phyloP scores from a whole-genome alignment of 192 early-diverging fungal species.

The Coemansia sp. region DNA sequence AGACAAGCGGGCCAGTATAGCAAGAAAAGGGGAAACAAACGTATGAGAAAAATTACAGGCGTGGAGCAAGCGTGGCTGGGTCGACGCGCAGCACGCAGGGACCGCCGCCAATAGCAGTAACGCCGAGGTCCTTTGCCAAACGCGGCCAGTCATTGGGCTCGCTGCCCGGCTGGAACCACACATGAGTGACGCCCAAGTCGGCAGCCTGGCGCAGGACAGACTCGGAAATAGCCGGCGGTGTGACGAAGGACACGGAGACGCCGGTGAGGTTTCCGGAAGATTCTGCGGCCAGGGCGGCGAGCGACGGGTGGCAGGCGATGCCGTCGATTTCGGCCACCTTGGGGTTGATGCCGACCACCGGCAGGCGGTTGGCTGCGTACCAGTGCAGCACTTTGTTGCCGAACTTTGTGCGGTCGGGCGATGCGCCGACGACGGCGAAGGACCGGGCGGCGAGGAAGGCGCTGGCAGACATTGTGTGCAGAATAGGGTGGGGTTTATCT shows the following conservation, averaged over 20 bases:
- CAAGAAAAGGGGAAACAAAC: too few species aligned
- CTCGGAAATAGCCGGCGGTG: conserved; percentile 23
- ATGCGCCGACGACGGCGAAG: conserved; percentile 79
- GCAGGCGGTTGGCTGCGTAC: conserved; percentile 46
- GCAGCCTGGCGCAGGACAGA: conserved; percentile 15
- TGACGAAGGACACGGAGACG: conserved; percentile 25
- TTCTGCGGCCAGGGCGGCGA: conserved; percentile 5
- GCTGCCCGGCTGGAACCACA: conserved; percentile 48
- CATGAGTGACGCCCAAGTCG: conserved; percentile 9
- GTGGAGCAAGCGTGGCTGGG: not conserved
- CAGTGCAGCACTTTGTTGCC: conserved; percentile 83
- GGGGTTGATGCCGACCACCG: conserved; percentile 26
- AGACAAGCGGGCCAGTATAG: not conserved
- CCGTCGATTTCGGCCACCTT: conserved; percentile 16
- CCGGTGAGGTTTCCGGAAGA: not conserved
- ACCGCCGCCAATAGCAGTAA: conserved; percentile 20
- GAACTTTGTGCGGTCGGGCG: conserved; percentile 67
- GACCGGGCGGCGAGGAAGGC: conserved; percentile 57
- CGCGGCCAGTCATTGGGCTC: conserved; percentile 14
- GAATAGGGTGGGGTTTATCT: not conserved
- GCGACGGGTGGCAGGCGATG: conserved; percentile 12
- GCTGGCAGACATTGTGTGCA: not conserved
- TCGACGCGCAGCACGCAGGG: conserved; percentile 29
- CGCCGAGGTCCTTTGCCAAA: conserved; percentile 13
- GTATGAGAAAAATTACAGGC: too few species aligned